A percentile compares a stretch with the other conserved stretches of the same genome.
These are phyloP conservation scores for Akanthomyces dipterigenus DNA, from an alignment of 2,329 filamentous ascomycete species.

Conservation along the genomic window DNA sequence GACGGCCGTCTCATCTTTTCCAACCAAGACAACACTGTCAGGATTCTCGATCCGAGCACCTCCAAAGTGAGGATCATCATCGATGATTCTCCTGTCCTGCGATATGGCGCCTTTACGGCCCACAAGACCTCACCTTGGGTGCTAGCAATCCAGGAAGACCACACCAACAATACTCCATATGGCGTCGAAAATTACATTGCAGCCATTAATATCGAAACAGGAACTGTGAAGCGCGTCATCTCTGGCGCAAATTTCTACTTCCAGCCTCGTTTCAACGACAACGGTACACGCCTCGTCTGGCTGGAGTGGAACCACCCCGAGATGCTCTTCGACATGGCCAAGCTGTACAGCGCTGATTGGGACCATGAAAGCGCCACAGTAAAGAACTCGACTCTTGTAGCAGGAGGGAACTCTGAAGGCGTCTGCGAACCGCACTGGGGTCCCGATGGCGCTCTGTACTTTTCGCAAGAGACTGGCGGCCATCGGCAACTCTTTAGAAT, in stretches of 20 bases:
- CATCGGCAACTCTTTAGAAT: slow-evolving; percentile 42
- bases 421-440: slow-evolving; percentile 46
- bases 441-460: slow-evolving; percentile 41
- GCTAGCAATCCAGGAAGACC: slow-evolving; percentile 45
- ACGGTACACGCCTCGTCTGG: slow-evolving; percentile 36
- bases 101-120: slow-evolving; percentile 41
- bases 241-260: slow-evolving; percentile 42
- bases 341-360: slow-evolving; percentile 36
- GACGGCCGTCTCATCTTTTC: slow-evolving; percentile 40
- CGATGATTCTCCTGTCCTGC: slow-evolving; percentile 24
- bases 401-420: slow-evolving; percentile 35
- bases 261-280: slow-evolving; percentile 36
- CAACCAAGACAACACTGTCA: slow-evolving; percentile 36
- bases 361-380: slow-evolving; percentile 19
- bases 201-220: slow-evolving; percentile 29
- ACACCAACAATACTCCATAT: slow-evolving; percentile 22
- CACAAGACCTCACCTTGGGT: slow-evolving; percentile 34
- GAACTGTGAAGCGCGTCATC: slow-evolving; percentile 28
- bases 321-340: slow-evolving; percentile 39
- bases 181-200: slow-evolving; percentile 26
- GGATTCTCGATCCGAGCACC: slow-evolving; percentile 32
- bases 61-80: slow-evolving; percentile 28
- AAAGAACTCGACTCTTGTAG: slow-evolving; percentile 27
- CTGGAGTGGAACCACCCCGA: slow-evolving; percentile 44
- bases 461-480: slow-evolving; percentile 37